phyloP scores from a whole-genome alignment of 2,329 filamentous ascomycete genomes.

The Fusarium acutatum region DNA sequence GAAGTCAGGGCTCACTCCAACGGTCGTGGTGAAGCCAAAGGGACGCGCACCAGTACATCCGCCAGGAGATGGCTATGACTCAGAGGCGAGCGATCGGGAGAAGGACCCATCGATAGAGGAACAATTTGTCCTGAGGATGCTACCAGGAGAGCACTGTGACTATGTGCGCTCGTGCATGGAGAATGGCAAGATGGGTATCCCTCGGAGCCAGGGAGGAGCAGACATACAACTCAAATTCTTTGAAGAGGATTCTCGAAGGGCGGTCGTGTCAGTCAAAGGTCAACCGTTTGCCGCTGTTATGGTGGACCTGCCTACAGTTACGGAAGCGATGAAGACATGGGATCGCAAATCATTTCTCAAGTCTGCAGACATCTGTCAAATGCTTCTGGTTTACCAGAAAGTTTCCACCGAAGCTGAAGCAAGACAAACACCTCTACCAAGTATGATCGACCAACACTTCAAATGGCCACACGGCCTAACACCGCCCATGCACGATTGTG shows the following conservation, averaged over 20 bases:
- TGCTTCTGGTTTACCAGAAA: conserved; percentile 79
- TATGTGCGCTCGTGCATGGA: conserved; percentile 80
- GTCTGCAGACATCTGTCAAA: conserved; percentile 87
- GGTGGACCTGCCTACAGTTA: conserved; percentile 85
- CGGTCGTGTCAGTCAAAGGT: conserved; percentile 74
- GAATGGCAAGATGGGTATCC: conserved; percentile 78
- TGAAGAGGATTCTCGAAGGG: conserved; percentile 76
- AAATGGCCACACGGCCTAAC: conserved; percentile 88
- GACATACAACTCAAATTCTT: conserved; percentile 86
- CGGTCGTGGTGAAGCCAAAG: conserved; percentile 65
- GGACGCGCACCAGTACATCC: conserved; percentile 75
- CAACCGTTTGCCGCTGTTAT: conserved; percentile 79
- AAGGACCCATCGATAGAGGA: conserved; percentile 88
- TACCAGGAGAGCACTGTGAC: conserved; percentile 85
- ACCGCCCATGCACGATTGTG: conserved; percentile 85
- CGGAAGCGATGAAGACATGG: conserved; percentile 94
- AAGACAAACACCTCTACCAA: conserved; percentile 71
- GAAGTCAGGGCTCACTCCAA: conserved; percentile 49
- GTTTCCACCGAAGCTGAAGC: conserved; percentile 75
- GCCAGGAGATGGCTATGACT: conserved; percentile 92
- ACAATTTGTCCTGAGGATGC: conserved; percentile 88
- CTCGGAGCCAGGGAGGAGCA: conserved; percentile 70
- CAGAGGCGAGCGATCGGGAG: conserved; percentile 91
- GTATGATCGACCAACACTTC: conserved; percentile 73
- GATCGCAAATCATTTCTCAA: conserved; percentile 89